Conservation (phyloP, 352 stramenopile genomes). For the Phytophthora agathidicida region DNA sequence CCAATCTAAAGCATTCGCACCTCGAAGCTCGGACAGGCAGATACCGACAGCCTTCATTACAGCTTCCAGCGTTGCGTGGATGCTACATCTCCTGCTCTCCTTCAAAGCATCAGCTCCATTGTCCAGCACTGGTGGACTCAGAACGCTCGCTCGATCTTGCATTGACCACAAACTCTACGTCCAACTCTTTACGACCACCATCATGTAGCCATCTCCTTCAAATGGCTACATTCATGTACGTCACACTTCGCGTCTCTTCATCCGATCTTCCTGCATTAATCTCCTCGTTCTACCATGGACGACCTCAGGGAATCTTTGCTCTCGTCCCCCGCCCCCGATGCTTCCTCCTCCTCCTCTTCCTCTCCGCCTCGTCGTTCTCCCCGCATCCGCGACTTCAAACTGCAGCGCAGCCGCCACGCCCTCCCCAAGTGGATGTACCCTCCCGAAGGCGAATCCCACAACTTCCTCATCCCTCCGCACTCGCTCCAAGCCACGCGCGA, state of each 20-base stretch:
- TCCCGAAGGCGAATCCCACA: constrained; percentile 39
- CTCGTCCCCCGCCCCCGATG: constrained; percentile 24
- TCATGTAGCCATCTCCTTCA: not conserved
- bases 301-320: constrained; percentile 55
- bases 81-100: no score
- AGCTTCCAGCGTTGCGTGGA: no score
- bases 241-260: constrained; percentile 8
- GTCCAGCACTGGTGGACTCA: no score
- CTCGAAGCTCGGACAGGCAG: no score
- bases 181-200: not conserved
- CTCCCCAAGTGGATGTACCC: constrained; percentile 53
- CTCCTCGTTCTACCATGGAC: constrained; percentile 37
- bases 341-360: constrained; percentile 5
- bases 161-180: no score
- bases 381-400: constrained; percentile 31
- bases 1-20: no score
- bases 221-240: constrained; percentile 7
- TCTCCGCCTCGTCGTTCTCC: constrained; percentile 16
- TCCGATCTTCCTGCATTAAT: constrained; percentile 26
- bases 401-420: constrained; percentile 11
- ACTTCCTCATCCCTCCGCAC: constrained; percentile 30
- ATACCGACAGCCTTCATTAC: no score
- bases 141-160: no score
- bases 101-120: no score
- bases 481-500: constrained; percentile 36